Percentiles rank a stretch among this genome's conserved stretches.
phyloP scores from a whole-genome alignment of 2,329 filamentous ascomycete species.

The Phaeomoniella chlamydospora region DNA sequence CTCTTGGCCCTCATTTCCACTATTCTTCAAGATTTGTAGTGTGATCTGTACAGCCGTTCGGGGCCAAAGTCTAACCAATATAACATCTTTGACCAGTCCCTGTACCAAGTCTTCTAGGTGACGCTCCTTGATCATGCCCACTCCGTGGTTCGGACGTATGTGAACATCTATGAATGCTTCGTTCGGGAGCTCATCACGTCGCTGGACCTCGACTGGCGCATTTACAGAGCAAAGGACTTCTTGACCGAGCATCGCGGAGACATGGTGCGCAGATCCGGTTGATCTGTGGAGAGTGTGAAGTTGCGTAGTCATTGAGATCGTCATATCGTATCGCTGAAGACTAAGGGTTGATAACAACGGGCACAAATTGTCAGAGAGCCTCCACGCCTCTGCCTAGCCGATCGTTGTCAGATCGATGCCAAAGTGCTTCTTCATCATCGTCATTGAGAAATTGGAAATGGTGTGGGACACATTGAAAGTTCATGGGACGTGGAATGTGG shows the following conservation, averaged over 20 bases:
- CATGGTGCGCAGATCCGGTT: constrained; percentile 64
- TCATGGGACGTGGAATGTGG: too few species aligned
- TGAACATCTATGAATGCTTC: constrained; percentile 84
- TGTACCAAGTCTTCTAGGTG: constrained; percentile 54
- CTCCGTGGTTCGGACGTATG: constrained; percentile 70
- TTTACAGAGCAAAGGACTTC: constrained; percentile 56
- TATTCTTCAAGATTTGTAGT: constrained; percentile 22
- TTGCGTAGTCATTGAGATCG: neutral
- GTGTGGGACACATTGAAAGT: too few species aligned
- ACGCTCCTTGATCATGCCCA: constrained; percentile 70
- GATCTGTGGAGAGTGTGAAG: constrained; percentile 44
- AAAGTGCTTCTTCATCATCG: too few species aligned
- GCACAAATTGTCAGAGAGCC: too few species aligned
- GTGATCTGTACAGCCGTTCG: constrained; percentile 27
- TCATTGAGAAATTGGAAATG: too few species aligned
- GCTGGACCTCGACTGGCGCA: constrained; percentile 69
- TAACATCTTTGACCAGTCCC: constrained; percentile 19
- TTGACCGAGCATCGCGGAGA: constrained; percentile 55
- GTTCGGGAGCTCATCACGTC: constrained; percentile 81
- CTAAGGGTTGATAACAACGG: too few species aligned
- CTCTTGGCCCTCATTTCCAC: constrained; percentile 14
- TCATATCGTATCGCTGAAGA: too few species aligned
- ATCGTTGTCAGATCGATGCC: too few species aligned
- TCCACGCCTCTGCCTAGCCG: too few species aligned
- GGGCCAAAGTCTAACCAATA: constrained; percentile 28